Evolutionary conservation across 306 rosid genomes (phyloP), one percentile per base, ranked within the genome.

Genomic region (Malus orientalis): DNA sequence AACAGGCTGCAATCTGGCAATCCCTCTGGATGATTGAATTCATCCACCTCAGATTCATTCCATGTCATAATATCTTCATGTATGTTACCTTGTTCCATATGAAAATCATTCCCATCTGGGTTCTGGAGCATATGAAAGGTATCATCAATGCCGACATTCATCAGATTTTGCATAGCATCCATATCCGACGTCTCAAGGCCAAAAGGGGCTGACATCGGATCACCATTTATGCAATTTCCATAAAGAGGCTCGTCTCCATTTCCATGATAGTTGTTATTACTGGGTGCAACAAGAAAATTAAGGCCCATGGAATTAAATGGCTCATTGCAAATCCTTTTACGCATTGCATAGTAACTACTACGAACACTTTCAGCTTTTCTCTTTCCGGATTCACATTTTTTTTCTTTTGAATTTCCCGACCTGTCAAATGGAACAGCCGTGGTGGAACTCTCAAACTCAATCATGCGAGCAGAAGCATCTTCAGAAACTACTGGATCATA

Each of bases 351-450:
- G 76, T 96, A 96, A 82, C 81, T 81, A 80, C 66, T 71, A 19
- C 91, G 93, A 67, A 91, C 91, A 80, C 86, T 88, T 58, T 80
- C 89, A 53, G 87, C 71, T 83, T 88, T 92, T 60, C 96, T 93
- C 88, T 90, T 93, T 64, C 75, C 85, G 42, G 88, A 71, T 69
- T 67, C 76, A 63, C 69, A 42, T 69, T 84, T 91, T 49, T 75
- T 82, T 29, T 87, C 99, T 78, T 81, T 93, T 18, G 78, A 64
- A 60, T 64, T 81, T 47, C 91, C 97, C 74, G 70, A 69, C 67
- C 81, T 88, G 70, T 32, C 71, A 67, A 84, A 74, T 20, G 91
- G 85, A 45, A 74, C 88, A 75, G 81, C 61, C 8, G 81, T 61
- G 69, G 86, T 78, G 38, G 87, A 84, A 75, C 64, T 82, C 84